These are phyloP conservation scores for Daldinia sp. DNA, from an alignment of 2,329 filamentous ascomycete species.

Conservation along the genomic window DNA sequence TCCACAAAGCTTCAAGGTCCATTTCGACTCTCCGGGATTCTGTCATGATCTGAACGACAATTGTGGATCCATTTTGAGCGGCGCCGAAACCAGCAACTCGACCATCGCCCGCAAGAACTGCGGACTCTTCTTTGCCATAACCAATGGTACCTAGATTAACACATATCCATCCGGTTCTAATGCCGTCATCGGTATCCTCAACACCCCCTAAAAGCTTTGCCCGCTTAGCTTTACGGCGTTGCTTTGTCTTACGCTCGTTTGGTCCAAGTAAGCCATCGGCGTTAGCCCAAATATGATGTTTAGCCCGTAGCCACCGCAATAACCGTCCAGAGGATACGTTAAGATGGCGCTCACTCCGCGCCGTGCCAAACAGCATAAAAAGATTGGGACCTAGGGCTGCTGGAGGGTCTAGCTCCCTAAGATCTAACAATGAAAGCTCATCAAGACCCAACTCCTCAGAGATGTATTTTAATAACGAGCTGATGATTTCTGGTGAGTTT, in stretches of 20 bases:
- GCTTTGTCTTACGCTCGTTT: constrained; percentile 89
- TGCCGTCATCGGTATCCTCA: constrained; percentile 80
- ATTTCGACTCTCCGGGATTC: constrained; percentile 65
- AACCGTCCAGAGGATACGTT: constrained; percentile 92
- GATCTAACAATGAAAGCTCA: constrained; percentile 81
- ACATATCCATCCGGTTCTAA: constrained; percentile 95
- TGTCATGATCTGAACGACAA: constrained; percentile 70
- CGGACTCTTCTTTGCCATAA: constrained; percentile 61
- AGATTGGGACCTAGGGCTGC: constrained; percentile 88
- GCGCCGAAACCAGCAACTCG: constrained; percentile 83
- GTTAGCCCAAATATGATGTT: constrained; percentile 77
- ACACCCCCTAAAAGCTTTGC: constrained; percentile 81
- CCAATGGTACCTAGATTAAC: constrained; percentile 84
- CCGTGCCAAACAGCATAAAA: constrained; percentile 92
- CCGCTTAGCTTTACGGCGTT: constrained; percentile 82
- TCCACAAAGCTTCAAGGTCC: constrained; percentile 67
- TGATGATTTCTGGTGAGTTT: constrained; percentile 77
- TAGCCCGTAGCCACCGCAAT: constrained; percentile 83
- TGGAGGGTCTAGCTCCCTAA: constrained; percentile 86
- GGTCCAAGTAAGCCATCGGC: constrained; percentile 91
- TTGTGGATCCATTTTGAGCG: constrained; percentile 60
- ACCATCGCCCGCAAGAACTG: constrained; percentile 61
- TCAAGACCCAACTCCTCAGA: constrained; percentile 90
- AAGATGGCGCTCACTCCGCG: constrained; percentile 91
- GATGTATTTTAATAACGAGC: constrained; percentile 79